Conservation (phyloP, 257 asterid genomes). For the Salvia miltiorrhiza region DNA sequence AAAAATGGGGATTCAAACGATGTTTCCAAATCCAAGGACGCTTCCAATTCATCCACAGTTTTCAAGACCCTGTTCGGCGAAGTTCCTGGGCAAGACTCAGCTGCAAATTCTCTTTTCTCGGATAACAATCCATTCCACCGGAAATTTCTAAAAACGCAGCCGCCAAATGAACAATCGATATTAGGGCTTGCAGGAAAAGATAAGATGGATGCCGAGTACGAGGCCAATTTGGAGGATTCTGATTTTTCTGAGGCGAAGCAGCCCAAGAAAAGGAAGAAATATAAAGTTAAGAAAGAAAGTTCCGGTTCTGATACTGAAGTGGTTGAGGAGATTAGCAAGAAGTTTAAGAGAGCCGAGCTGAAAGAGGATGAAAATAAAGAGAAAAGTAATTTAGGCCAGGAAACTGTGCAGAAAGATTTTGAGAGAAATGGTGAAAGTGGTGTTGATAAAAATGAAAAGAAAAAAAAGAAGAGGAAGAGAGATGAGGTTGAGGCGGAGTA, state of each 20-base stretch:
- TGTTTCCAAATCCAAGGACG: conserved; percentile 21
- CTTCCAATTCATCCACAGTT: conserved; percentile 38
- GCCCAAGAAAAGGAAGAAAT: conserved; percentile 42
- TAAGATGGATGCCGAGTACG: conserved; percentile 22
- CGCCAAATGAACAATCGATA: conserved; percentile 11
- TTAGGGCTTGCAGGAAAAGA: conserved; percentile 23
- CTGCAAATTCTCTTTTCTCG: conserved; percentile 55
- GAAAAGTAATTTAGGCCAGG: background rate
- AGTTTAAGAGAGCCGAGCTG: conserved; percentile 26
- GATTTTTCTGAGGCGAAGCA: conserved; percentile 29
- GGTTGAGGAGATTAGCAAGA: conserved; percentile 29
- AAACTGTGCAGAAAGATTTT: background rate
- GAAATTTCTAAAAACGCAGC: conserved; percentile 34
- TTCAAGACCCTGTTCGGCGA: conserved; percentile 63
- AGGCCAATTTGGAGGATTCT: conserved; percentile 19
- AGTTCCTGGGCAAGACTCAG: conserved; percentile 28
- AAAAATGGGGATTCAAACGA: conserved; percentile 23
- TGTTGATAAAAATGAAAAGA: conserved; percentile 29
- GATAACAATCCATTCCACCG: conserved; percentile 71
- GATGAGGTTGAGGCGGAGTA: conserved; percentile 87
- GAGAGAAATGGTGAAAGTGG: conserved; percentile 4
- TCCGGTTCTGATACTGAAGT: conserved; percentile 23
- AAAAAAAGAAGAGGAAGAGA: conserved; percentile 83
- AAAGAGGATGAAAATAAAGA: conserved; percentile 6
- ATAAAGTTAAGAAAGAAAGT: conserved; percentile 19